These are phyloP conservation scores for Annulohypoxylon moriforme DNA, from an alignment of 495 filamentous ascomycete species.

Conservation along the genomic window DNA sequence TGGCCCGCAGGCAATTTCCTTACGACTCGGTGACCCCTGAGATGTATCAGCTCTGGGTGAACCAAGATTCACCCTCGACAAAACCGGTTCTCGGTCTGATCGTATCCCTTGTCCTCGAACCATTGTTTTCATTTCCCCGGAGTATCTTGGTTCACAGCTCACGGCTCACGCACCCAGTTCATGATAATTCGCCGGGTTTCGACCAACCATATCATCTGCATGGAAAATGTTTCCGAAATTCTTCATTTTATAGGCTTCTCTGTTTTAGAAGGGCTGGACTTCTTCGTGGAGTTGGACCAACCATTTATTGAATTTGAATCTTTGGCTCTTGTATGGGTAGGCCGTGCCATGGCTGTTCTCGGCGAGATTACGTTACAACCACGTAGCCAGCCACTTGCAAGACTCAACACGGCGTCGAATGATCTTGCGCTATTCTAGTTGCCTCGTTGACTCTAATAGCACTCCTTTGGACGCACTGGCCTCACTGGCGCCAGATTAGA, in stretches of 20 bases:
- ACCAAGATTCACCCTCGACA: slow-evolving; percentile 8
- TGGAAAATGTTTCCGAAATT: background rate
- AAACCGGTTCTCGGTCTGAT: background rate
- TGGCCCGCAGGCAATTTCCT: slow-evolving; percentile 28
- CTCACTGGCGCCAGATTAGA: background rate
- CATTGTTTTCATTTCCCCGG: background rate
- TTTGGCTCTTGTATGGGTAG: background rate
- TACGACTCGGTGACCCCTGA: slow-evolving; percentile 21
- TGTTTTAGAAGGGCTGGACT: background rate
- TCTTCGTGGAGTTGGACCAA: slow-evolving; percentile 2
- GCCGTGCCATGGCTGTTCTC: slow-evolving; percentile 25
- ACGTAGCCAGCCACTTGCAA: background rate
- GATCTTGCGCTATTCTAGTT: slow-evolving; percentile 16
- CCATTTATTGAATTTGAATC: background rate
- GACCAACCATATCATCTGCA: background rate
- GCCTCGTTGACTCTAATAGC: slow-evolving; percentile 15
- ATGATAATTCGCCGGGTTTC: slow-evolving; percentile 7
- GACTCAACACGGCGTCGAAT: slow-evolving; percentile 21
- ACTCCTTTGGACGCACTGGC: background rate
- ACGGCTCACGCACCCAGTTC: background rate
- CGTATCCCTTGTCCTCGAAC: slow-evolving; percentile 2
- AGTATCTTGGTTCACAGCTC: background rate
- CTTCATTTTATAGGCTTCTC: background rate
- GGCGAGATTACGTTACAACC: slow-evolving; percentile 20
- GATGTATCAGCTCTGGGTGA: slow-evolving; percentile 25